phyloP scores from a whole-genome alignment of 129 eudicot species.

The Pseudognaphalium luteoalbum region DNA sequence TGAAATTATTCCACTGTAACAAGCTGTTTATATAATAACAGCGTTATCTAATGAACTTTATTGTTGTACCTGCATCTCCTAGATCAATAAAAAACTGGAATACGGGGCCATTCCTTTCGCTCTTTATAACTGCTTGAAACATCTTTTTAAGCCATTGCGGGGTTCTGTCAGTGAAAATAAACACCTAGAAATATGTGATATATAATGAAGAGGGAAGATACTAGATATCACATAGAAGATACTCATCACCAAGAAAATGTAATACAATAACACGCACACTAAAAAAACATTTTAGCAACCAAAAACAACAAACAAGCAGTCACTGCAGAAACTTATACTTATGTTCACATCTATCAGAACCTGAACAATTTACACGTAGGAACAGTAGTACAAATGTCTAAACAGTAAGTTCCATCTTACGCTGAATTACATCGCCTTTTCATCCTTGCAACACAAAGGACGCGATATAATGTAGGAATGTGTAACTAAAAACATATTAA shows the following conservation, averaged over 20 bases:
- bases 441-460: background rate
- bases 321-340: background rate
- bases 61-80: constrained; percentile 82
- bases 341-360: background rate
- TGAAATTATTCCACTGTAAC: constrained; percentile 18
- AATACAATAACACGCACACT: background rate
- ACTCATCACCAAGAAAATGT: constrained; percentile 2
- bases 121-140: constrained; percentile 72
- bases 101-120: constrained; percentile 81
- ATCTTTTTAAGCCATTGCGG: constrained; percentile 90
- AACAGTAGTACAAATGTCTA: background rate
- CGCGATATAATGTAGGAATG: background rate
- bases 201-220: constrained; percentile 24
- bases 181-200: constrained; percentile 37
- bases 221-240: background rate
- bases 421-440: background rate
- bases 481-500: background rate
- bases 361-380: background rate
- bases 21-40: background rate
- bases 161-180: constrained; percentile 48
- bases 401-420: background rate
- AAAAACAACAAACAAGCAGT: background rate
- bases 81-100: constrained; percentile 90
- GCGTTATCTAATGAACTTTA: background rate
- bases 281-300: background rate